Evolutionary conservation across 1,139 yeast genomes (phyloP), one percentile per base, ranked within the genome.

Genomic region (Suhomyces terraborum): DNA sequence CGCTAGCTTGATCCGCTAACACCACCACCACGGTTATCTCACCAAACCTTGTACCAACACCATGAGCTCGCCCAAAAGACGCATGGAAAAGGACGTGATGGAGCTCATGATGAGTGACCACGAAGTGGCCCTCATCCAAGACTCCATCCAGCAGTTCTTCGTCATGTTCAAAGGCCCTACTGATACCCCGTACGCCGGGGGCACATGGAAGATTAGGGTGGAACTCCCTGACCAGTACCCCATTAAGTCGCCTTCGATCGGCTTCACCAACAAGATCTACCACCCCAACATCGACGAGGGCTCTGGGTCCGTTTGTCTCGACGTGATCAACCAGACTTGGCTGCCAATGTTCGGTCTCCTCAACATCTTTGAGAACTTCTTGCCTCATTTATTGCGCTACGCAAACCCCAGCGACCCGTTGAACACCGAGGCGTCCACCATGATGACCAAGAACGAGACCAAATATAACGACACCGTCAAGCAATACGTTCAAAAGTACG

Each of bases 261-360:
- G 98, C 4, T 93, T 93, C 60, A 82, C 82, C 43, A 93, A 91
- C 63, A 87, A 84, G 61, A 91, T 93, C 23, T 91, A 81, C 63
- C 98, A 93, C 59, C 98, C 98, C 6, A 93, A 93, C 59, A 87
- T 88, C 46, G 96, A 88, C 56, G 93, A 88, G 58, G 76, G 81
- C 21, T 84, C 95, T 4, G 98, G 98, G 0, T 83, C 95, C 0
- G 97, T 93, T 10, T 93, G 98, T 64, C 79, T 93, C 45, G 98
- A 93, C 59, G 98, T 93, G 25, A 91, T 93, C 52, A 93, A 93
- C 63, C 97, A 93, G 59, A 89, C 98, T 1, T 93, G 98, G 98
- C 86, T 95, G 32, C 98, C 98, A 2, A 87, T 93, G 91, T 93
- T 89, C 70, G 98, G 93, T 38, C 75, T 91, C 53, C 73, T 84